These are phyloP conservation scores for Rhizopogon parksii DNA, from an alignment of 1,284 basidiomycete genomes.

Conservation along the genomic window DNA sequence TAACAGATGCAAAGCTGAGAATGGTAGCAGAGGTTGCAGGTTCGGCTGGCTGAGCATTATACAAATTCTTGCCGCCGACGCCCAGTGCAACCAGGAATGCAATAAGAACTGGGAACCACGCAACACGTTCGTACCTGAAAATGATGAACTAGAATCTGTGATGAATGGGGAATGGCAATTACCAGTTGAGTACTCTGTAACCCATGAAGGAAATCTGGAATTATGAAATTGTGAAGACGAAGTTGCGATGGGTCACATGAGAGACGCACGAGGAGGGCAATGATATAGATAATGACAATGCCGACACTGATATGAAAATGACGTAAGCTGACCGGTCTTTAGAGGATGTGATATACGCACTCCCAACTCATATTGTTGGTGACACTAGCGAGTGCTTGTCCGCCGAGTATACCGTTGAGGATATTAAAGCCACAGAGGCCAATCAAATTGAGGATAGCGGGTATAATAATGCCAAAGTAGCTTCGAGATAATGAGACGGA, in stretches of 20 bases:
- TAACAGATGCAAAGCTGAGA: slow-evolving; percentile 58
- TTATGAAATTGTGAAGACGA: not conserved
- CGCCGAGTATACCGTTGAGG: slow-evolving; percentile 73
- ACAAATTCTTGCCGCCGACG: slow-evolving; percentile 62
- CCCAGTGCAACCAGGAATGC: slow-evolving; percentile 73
- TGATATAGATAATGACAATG: slow-evolving; percentile 77
- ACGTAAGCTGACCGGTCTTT: slow-evolving; percentile 6
- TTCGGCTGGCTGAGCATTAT: slow-evolving; percentile 32
- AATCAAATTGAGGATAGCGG: slow-evolving; percentile 59
- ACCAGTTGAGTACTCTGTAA: slow-evolving; percentile 65
- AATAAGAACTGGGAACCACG: slow-evolving; percentile 77
- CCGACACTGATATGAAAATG: slow-evolving; percentile 55
- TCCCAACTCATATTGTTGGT: slow-evolving; percentile 60
- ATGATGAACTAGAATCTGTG: slow-evolving; percentile 5
- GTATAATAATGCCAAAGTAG: slow-evolving; percentile 60
- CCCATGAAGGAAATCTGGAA: slow-evolving; percentile 73
- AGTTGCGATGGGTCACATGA: slow-evolving; percentile 1
- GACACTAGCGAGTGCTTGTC: slow-evolving; percentile 71
- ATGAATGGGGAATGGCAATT: slow-evolving; percentile 17
- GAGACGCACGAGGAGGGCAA: slow-evolving; percentile 65
- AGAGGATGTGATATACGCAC: slow-evolving; percentile 31
- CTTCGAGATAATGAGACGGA: slow-evolving; percentile 29
- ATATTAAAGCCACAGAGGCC: slow-evolving; percentile 69
- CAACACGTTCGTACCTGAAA: slow-evolving; percentile 62
- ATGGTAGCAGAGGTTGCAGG: slow-evolving; percentile 50